These are phyloP conservation scores for Tricholoma terreum DNA, from an alignment of 768 basidiomycete species.

Conservation along the genomic window DNA sequence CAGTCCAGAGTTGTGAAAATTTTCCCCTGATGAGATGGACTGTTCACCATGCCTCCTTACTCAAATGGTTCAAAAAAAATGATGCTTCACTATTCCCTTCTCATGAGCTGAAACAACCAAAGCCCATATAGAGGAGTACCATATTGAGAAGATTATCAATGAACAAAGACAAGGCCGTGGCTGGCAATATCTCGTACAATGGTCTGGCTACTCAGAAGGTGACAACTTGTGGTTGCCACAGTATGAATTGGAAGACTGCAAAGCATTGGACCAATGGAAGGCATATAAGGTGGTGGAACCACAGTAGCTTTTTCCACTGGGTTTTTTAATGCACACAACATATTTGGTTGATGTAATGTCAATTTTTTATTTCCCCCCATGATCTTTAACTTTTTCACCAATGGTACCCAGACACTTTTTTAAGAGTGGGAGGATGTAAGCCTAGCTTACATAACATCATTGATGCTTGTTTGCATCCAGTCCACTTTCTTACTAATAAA, in stretches of 20 bases:
- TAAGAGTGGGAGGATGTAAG: too few species aligned
- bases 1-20: constrained; percentile 18
- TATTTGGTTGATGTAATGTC: too few species aligned
- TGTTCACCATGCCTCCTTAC: constrained; percentile 28
- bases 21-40: constrained; percentile 30
- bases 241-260: too few species aligned
- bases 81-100: constrained; percentile 26
- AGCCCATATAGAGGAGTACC: constrained; percentile 22
- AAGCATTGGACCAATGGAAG: too few species aligned
- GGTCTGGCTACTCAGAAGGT: constrained; percentile 14
- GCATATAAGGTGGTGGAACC: neutral
- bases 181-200: constrained; percentile 27
- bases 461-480: too few species aligned
- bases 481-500: too few species aligned
- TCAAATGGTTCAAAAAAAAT: constrained; percentile 14
- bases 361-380: too few species aligned
- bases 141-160: constrained; percentile 27
- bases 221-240: too few species aligned
- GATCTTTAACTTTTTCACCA: too few species aligned
- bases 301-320: neutral
- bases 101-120: constrained; percentile 8
- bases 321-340: too few species aligned
- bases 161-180: constrained; percentile 15
- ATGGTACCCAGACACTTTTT: too few species aligned
- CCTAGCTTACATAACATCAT: too few species aligned